phyloP scores from a whole-genome alignment of 768 basidiomycete genomes.

The Rhizopogon vinicolor region DNA sequence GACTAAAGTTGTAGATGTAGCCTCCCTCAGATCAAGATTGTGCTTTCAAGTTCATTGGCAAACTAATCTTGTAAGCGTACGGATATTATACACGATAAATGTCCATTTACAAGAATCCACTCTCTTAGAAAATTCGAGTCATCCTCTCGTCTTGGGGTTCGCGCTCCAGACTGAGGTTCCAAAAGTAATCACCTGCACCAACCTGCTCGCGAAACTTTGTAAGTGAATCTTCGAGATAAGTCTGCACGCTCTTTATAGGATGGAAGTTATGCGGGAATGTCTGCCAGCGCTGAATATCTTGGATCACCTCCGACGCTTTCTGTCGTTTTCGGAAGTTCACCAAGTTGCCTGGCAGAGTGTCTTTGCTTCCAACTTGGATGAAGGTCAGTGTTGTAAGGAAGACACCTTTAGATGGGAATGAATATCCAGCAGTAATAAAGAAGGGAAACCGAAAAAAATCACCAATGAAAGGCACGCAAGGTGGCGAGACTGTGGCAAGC shows the following conservation, averaged over 20 bases:
- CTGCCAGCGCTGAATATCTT: constrained; percentile 96
- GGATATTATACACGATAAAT: not conserved
- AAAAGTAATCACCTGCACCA: constrained; percentile 73
- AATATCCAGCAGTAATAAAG: not conserved
- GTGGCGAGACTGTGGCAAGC: constrained; percentile 79
- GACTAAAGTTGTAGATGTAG: too few relatives aligned
- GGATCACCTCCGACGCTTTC: constrained; percentile 93
- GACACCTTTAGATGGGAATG: constrained; percentile 54
- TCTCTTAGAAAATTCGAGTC: constrained; percentile 84
- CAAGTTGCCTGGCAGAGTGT: constrained; percentile 70
- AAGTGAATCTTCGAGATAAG: constrained; percentile 77
- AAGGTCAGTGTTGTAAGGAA: constrained; percentile 97
- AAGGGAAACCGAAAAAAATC: too few relatives aligned
- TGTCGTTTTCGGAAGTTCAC: constrained; percentile 97
- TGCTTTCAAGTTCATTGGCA: too few relatives aligned
- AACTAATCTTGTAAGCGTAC: not conserved
- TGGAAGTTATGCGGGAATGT: constrained; percentile 84
- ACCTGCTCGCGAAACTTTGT: constrained; percentile 63
- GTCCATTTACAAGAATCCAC: constrained; percentile 64
- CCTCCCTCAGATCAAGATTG: too few relatives aligned
- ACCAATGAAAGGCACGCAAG: constrained; percentile 98
- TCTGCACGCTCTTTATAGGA: constrained; percentile 57
- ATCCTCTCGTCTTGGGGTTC: constrained; percentile 97
- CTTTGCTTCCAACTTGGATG: constrained; percentile 94
- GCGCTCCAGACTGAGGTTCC: constrained; percentile 79